Percentiles rank a stretch among this genome's conserved stretches.
phyloP scores from a whole-genome alignment of 345 rosid species.

The Ceriops tagal region DNA sequence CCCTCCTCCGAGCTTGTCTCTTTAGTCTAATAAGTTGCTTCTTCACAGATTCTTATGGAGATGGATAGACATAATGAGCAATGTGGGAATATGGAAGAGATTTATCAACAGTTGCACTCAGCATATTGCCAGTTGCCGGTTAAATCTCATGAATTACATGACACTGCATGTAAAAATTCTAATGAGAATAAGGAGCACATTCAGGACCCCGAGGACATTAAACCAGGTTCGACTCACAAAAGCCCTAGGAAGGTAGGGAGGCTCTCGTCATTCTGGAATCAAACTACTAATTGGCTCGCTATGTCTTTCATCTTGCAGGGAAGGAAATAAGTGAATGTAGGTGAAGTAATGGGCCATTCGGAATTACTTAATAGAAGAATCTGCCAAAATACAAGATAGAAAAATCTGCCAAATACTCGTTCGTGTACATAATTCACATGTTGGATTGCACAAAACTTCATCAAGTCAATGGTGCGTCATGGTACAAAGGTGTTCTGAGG shows the following conservation, averaged over 20 bases:
- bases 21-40: conserved; percentile 21
- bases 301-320: conserved; percentile 22
- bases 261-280: conserved; percentile 8
- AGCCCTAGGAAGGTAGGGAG: background rate
- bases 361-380: background rate
- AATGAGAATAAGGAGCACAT: conserved; percentile 7
- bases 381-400: background rate
- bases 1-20: background rate
- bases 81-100: conserved; percentile 52
- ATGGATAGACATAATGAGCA: conserved; percentile 80
- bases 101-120: conserved; percentile 39
- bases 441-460: background rate
- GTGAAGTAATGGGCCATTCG: conserved; percentile 4
- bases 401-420: background rate
- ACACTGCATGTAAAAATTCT: conserved; percentile 12
- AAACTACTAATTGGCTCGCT: conserved; percentile 7
- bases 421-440: background rate
- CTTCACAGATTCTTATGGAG: conserved; percentile 57
- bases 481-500: background rate
- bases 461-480: background rate
- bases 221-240: conserved; percentile 33
- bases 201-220: conserved; percentile 24
- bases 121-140: conserved; percentile 65
- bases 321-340: conserved; percentile 8
- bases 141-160: conserved; percentile 24